Evolutionary conservation across 768 basidiomycete genomes (phyloP).

Genomic region (Fomitopsis serialis): DNA sequence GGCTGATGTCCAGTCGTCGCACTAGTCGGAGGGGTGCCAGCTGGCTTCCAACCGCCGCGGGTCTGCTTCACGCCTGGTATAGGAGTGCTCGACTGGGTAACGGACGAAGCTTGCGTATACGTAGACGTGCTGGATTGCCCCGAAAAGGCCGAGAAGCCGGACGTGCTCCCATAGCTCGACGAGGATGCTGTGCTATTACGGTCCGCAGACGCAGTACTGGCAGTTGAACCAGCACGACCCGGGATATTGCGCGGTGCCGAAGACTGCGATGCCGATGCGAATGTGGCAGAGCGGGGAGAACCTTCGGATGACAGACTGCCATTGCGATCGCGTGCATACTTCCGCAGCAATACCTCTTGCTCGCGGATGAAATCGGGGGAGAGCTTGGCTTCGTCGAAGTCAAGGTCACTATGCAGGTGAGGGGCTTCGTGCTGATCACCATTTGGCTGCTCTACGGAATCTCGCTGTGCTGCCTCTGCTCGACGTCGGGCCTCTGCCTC

Average conservation of each 20-base stretch:
- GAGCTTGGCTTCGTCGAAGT: background rate
- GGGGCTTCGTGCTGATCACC: conserved; percentile 25
- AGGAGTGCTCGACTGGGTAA: conserved; percentile 23
- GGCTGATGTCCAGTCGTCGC: conserved; percentile 1
- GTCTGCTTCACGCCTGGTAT: conserved; percentile 7
- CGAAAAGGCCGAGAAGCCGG: conserved; percentile 16
- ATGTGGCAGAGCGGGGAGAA: conserved; percentile 2
- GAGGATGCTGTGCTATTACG: conserved; percentile 25
- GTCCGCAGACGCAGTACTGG: conserved; percentile 21
- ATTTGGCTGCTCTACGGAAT: background rate
- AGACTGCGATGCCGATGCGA: conserved; percentile 18
- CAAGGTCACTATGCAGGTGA: conserved; percentile 15
- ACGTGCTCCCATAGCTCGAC: conserved; percentile 16
- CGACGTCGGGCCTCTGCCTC: conserved; percentile 27
- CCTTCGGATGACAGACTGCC: conserved; percentile 15
- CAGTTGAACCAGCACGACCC: conserved; percentile 16
- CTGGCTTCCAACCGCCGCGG: conserved; percentile 9
- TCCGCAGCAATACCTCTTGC: conserved; percentile 18
- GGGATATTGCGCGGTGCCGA: conserved; percentile 23
- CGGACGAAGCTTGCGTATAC: conserved; percentile 16
- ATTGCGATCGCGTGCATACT: conserved; percentile 18
- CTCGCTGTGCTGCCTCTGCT: conserved; percentile 5
- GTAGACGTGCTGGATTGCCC: conserved; percentile 11
- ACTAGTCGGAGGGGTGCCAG: background rate
- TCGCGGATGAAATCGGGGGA: conserved; percentile 25